Base-by-base conservation (phyloP, 805 yeast species). In the Yarrowia divulgata region DNA sequence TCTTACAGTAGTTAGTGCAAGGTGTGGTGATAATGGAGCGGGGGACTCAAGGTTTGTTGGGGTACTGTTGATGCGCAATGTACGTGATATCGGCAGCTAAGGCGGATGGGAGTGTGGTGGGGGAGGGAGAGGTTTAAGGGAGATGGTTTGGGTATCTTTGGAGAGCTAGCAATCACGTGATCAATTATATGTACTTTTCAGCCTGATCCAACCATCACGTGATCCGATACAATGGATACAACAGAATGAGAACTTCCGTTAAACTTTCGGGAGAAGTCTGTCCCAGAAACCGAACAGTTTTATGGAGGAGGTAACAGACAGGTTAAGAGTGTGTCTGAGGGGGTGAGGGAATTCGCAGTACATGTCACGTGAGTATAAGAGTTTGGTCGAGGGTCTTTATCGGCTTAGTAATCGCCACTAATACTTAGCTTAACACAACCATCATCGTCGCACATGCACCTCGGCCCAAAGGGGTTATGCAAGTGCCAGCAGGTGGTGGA, bases 21-120 rank as follows among this genome's bases (percentile, higher is more conserved):
- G 57, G 39, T 23, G 55, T 34, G 54, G 55, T 34, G 54, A 6
- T n/a, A 40, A 14, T 7, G 14, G 40, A 16, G 58, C 40, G 60
- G 63, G 37, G 68, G 35, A 13, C 32, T 9, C 45, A 54, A 49
- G 42, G 60, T 54, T 54, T 54, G 60, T 54, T 54, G 60, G 60
- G 60, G 60, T 54, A 37, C 45, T 19, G 45, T 13, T 34, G 57
- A 50, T 32, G 40, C 40, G 57, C 57, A 49, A 54, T 16, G 55
- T 50, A 32, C 19, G 55, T 32, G 39, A 32, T 49, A 49, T 29
- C 34, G 54, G 19, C 37, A 50, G 39, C 35, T 29, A 48, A 48
- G 52, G 57, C 40, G 57, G 40, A n/a, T 8, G 46, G 23, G 10
- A n/a, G 46, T 8, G 23, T n/a, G 1, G 12, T 6, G 18, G 12